Percentiles rank a stretch among this genome's conserved stretches.
Conservation (phyloP, 495 filamentous ascomycete species). For the Penicillium waksmanii region DNA sequence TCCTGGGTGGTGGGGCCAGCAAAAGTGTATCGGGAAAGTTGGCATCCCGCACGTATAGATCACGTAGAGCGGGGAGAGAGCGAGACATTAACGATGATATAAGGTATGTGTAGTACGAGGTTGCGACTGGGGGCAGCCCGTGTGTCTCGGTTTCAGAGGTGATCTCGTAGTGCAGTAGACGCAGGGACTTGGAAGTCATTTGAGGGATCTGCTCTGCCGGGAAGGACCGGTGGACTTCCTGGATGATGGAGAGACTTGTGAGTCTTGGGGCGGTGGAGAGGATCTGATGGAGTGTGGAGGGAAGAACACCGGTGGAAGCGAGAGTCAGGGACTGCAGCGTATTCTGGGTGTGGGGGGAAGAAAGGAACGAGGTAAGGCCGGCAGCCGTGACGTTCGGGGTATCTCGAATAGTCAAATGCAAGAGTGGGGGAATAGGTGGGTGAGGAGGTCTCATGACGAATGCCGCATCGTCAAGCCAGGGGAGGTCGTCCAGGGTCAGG, state of each 20-base stretch:
- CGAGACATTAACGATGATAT: slow-evolving; percentile 76
- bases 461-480: slow-evolving; percentile 72
- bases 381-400: slow-evolving; percentile 68
- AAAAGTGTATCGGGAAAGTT: slow-evolving; percentile 76
- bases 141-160: slow-evolving; percentile 54
- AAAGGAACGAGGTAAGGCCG: slow-evolving; percentile 69
- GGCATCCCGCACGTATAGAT: slow-evolving; percentile 84
- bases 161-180: slow-evolving; percentile 81
- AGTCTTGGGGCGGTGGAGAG: slow-evolving; percentile 65
- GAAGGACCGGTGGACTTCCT: slow-evolving; percentile 69
- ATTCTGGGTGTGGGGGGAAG: slow-evolving; percentile 47
- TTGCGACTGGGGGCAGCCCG: slow-evolving; percentile 61
- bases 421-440: slow-evolving; percentile 70
- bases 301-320: slow-evolving; percentile 65
- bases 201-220: slow-evolving; percentile 61
- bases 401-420: slow-evolving; percentile 68
- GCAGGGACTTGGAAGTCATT: slow-evolving; percentile 67
- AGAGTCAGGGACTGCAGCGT: slow-evolving; percentile 65
- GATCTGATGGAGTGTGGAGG: slow-evolving; percentile 64
- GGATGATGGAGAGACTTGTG: slow-evolving; percentile 64
- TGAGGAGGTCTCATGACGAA: slow-evolving; percentile 63
- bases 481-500: slow-evolving; percentile 69
- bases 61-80: slow-evolving; percentile 68
- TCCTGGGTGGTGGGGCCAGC: slow-evolving; percentile 60
- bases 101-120: slow-evolving; percentile 86